Evolutionary conservation across 805 yeast species (phyloP).

Genomic region (Yarrowia hollandica): DNA sequence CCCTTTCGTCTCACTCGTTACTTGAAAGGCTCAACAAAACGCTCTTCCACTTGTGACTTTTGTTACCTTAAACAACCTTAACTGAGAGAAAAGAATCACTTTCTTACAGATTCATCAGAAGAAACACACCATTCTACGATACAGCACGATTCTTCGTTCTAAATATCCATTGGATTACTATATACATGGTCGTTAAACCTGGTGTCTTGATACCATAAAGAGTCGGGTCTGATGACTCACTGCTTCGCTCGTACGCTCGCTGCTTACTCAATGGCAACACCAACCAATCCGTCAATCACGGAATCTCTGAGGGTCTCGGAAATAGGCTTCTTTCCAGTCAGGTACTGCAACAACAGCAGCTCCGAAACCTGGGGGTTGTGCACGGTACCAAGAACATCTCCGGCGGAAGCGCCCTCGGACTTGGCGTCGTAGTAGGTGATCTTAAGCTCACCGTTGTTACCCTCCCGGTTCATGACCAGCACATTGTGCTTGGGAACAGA

Average conservation of each 20-base stretch:
- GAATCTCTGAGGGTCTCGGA: conserved; percentile 54
- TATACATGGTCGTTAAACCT: too few relatives aligned
- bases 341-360: conserved; percentile 71
- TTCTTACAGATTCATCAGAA: too few relatives aligned
- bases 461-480: conserved; percentile 56
- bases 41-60: too few relatives aligned
- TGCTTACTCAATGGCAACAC: conserved; percentile 28
- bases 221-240: too few relatives aligned
- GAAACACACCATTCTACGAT: too few relatives aligned
- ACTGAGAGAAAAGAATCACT: too few relatives aligned
- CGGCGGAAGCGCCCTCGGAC: conserved; percentile 37
- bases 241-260: too few relatives aligned
- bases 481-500: conserved; percentile 75
- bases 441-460: conserved; percentile 48
- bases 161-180: conserved; percentile 10
- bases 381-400: conserved; percentile 56
- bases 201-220: too few relatives aligned
- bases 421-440: conserved; percentile 48
- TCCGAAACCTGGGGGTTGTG: conserved; percentile 61
- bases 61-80: too few relatives aligned
- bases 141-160: too few relatives aligned
- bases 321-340: conserved; percentile 68
- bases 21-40: too few relatives aligned
- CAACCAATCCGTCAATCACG: conserved; percentile 44
- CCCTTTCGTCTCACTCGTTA: too few relatives aligned